Base-by-base conservation (phyloP, 352 stramenopile species). In the Pseudoperonospora humuli region DNA sequence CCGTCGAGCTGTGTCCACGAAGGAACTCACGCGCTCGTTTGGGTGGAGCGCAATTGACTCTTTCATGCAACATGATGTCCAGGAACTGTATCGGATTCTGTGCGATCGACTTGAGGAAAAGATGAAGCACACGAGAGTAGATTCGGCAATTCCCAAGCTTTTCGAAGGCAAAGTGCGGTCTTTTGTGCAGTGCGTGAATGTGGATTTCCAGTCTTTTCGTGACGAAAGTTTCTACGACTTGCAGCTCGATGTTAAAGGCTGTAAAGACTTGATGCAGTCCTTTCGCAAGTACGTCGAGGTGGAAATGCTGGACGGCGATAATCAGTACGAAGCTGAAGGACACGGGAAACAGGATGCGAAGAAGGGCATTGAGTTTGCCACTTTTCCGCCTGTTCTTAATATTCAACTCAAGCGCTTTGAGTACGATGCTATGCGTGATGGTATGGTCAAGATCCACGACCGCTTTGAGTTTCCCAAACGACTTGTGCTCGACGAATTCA, bases 31-130 rank as follows among this genome's bases (percentile, higher is more conserved):
- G 19, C 76, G 80, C 10, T 89, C 84, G 6, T 97, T 97, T 63
- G 88, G 84, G 0, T 97, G 91, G 91, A 92, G 75, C 27, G 71
- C 85, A 27, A 80, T 89, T 18, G 86, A 97, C 48, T 70, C 87
- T 14, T 96, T 95, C 61, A 92, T 92, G 68, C 88, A 97, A 61
- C 91, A 97, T 49, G 87, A 96, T 44, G 88, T 96, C 3, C 89
- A 97, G 52, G 82, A 94, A 45, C 68, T 94, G 7, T 92, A 94
- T 24, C 82, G 86, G 6, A 93, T 96, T 48, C 46, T 97, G 31
- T 95, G 86, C 34, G 88, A 96, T 45, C 81, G 89, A 11, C 59
- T 97, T 20, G 86, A 97, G 44, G 86, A 96, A 44, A 96, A 95
- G 50, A 95, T 95, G 85, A 96, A 96, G 59, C 60, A 75, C 33